Base-by-base conservation (phyloP, 129 eudicot species). In the Rutidosis leptorrhynchoides region DNA sequence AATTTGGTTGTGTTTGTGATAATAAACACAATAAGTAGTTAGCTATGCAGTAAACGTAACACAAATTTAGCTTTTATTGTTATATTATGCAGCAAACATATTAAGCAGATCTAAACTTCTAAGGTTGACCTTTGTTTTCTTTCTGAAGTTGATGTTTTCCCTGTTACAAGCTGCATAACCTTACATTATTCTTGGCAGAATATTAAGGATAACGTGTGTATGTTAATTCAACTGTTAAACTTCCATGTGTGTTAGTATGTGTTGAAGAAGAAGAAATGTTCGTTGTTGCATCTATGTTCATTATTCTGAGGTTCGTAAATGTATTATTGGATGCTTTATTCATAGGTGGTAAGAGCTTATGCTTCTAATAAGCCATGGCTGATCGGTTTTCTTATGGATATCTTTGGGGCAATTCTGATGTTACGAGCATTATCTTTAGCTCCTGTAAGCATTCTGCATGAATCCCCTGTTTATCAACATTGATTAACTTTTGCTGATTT, bases 391-490 rank as follows among this genome's bases (percentile, higher is more conserved):
- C 62, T 93, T 15, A 86, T 93, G 99, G 99, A 93, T 70, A 85
- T 94, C 30, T 82, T 83, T 82, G 99, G 99, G 73, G 99, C 99
- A 62, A 0, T 88, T 29, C 75, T 94, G 81, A 93, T 89, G 99
- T 82, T 93, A 80, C 83, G 87, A 48, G 99, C 99, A 68, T 84
- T 93, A 74, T 93, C 96, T 74, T 92, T 77, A 58, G 99, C 99
- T 75, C 98, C 95, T 49, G 99, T 93, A 89, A 74, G 83, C 74
- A n/a, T 68, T 49, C 57, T 27, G 52, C 28, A 23, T 51, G 64
- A 63, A 27, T 43, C 64, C 46, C 40, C 64, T 53, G 23, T 20
- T n/a, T 53, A 33, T 62, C 56, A 62, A 26, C 32, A 25, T 25
- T 52, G 3, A 23, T 6, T 42, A 58, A 32, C 48, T 58, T 27